phyloP scores from a whole-genome alignment of 306 rosid species.

The Begonia loranthoides region DNA sequence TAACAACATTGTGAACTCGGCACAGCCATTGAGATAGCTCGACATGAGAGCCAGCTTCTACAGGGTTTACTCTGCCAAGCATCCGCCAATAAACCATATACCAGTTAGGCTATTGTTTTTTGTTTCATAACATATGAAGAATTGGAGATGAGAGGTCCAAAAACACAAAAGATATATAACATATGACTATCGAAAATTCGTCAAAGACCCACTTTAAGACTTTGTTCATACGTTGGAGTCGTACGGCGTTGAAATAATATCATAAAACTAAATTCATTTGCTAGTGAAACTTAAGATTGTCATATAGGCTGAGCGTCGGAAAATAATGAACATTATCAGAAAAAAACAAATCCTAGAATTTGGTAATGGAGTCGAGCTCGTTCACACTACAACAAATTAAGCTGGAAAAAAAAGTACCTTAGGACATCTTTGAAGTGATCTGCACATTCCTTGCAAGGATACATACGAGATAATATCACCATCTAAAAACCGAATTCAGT shows the following conservation, averaged over 20 bases:
- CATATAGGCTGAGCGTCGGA: background rate
- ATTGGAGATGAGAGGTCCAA: no score
- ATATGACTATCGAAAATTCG: no score
- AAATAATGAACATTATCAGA: background rate
- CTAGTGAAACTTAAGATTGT: no score
- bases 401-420: constrained; percentile 29
- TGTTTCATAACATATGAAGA: no score
- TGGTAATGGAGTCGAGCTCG: background rate
- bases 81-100: constrained; percentile 5
- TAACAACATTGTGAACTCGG: constrained; percentile 72
- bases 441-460: constrained; percentile 89
- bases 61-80: constrained; percentile 70
- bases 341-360: background rate
- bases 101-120: background rate
- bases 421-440: constrained; percentile 81
- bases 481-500: constrained; percentile 33
- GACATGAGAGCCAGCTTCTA: constrained; percentile 58
- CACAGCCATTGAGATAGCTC: constrained; percentile 75
- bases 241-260: no score
- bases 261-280: no score
- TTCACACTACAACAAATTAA: background rate
- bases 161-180: no score
- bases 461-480: constrained; percentile 62
- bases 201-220: no score
- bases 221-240: no score